Percentiles rank a stretch among this genome's conserved stretches.
phyloP scores from a whole-genome alignment of 1,139 yeast species.

The Yamadazyma dushanensis region DNA sequence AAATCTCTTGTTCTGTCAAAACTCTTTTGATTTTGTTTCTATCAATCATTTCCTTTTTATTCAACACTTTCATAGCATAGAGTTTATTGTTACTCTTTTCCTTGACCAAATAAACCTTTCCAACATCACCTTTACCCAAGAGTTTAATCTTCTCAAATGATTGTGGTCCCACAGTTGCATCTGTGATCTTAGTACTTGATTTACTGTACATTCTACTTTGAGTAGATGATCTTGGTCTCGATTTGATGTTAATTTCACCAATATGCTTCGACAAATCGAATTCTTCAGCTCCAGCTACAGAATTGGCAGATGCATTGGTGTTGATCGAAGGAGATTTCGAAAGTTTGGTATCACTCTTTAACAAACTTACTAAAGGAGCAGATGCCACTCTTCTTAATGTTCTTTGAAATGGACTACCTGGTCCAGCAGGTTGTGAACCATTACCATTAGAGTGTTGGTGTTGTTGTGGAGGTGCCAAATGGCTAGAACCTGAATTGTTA shows the following conservation, averaged over 20 bases:
- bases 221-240: slow-evolving; percentile 50
- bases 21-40: slow-evolving; percentile 94
- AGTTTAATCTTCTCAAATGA: slow-evolving; percentile 87
- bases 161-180: slow-evolving; percentile 80
- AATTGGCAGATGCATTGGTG: slow-evolving; percentile 1
- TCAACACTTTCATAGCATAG: slow-evolving; percentile 90
- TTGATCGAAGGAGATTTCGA: slow-evolving; percentile 6
- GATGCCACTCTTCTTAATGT: slow-evolving; percentile 76
- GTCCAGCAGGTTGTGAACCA: slow-evolving; percentile 4
- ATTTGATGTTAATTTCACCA: slow-evolving; percentile 48
- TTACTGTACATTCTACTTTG: slow-evolving; percentile 69
- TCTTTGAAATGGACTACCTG: slow-evolving; percentile 43
- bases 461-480: slow-evolving; percentile 16
- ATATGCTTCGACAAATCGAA: slow-evolving; percentile 53
- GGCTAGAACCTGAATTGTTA: background rate
- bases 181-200: slow-evolving; percentile 68
- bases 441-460: background rate
- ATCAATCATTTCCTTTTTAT: slow-evolving; percentile 91
- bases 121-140: slow-evolving; percentile 96
- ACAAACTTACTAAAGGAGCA: slow-evolving; percentile 60
- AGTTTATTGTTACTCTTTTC: slow-evolving; percentile 74
- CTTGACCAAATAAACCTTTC: slow-evolving; percentile 88
- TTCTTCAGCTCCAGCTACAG: slow-evolving; percentile 8
- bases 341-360: slow-evolving; percentile 23
- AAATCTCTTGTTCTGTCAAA: slow-evolving; percentile 92